These are phyloP conservation scores for Corrigiola litoralis DNA, from an alignment of 179 eudicot genomes.

Conservation along the genomic window DNA sequence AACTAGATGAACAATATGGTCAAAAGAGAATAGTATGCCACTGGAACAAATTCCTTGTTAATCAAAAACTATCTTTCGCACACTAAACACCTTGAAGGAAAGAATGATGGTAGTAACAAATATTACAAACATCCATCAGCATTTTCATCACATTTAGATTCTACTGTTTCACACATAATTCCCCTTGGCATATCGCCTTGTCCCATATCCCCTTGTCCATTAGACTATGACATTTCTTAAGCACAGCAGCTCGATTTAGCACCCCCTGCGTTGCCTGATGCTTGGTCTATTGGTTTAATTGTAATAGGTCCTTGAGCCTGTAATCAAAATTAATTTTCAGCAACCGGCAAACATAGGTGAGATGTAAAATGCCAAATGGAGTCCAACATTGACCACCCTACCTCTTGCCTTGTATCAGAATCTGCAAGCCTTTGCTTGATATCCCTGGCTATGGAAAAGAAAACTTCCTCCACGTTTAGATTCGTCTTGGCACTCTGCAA, in stretches of 20 bases:
- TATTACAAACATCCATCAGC: slow-evolving; percentile 46
- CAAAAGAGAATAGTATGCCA: neutral
- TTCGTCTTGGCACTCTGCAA: slow-evolving; percentile 85
- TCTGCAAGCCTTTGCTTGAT: slow-evolving; percentile 89
- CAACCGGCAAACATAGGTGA: neutral
- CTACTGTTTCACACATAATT: slow-evolving; percentile 15
- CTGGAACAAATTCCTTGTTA: slow-evolving; percentile 21
- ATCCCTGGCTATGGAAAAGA: slow-evolving; percentile 86
- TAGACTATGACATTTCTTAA: slow-evolving; percentile 16
- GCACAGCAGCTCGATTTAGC: slow-evolving; percentile 73
- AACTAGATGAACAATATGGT: neutral
- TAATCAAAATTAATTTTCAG: neutral
- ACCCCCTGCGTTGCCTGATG: slow-evolving; percentile 33
- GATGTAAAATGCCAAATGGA: neutral
- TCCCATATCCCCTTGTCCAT: slow-evolving; percentile 11
- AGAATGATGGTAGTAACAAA: slow-evolving; percentile 40
- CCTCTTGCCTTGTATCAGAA: slow-evolving; percentile 69
- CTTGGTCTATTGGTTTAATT: slow-evolving; percentile 49
- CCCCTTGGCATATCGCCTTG: neutral
- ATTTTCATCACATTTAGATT: slow-evolving; percentile 29
- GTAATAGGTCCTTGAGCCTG: slow-evolving; percentile 56
- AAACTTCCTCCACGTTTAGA: slow-evolving; percentile 79
- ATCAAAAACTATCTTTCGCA: slow-evolving; percentile 38
- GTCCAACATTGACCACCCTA: slow-evolving; percentile 12
- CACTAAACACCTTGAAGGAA: slow-evolving; percentile 32